Evolutionary conservation across 1,284 basidiomycete species (phyloP).

Genomic region (Erythrobasidium hasegawianum): DNA sequence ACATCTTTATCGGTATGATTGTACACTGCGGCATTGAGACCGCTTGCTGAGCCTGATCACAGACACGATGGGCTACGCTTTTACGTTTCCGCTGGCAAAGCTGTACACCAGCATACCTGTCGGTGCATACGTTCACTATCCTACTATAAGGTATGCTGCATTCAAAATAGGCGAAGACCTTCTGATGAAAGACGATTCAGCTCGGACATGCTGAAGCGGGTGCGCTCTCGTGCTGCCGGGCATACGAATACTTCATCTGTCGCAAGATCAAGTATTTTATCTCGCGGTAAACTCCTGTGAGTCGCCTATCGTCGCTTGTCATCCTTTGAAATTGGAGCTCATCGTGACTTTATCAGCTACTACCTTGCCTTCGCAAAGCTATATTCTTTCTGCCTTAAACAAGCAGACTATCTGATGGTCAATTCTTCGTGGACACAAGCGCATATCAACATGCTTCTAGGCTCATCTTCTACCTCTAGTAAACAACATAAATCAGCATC

Average conservation of each 20-base stretch:
- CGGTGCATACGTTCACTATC: slow-evolving; percentile 93
- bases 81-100: slow-evolving; percentile 75
- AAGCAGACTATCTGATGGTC: slow-evolving; percentile 71
- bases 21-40: neutral
- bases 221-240: slow-evolving; percentile 53
- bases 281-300: slow-evolving; percentile 68
- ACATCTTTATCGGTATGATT: slow-evolving; percentile 77
- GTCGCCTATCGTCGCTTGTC: slow-evolving; percentile 45
- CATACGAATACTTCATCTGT: slow-evolving; percentile 66
- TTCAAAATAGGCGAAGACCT: neutral
- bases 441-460: slow-evolving; percentile 72
- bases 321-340: slow-evolving; percentile 7
- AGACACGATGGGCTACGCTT: slow-evolving; percentile 99
- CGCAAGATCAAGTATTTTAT: slow-evolving; percentile 61
- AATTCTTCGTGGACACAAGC: slow-evolving; percentile 93
- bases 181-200: slow-evolving; percentile 45
- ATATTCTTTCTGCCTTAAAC: slow-evolving; percentile 71
- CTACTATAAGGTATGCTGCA: slow-evolving; percentile 65
- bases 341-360: slow-evolving; percentile 58
- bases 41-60: neutral
- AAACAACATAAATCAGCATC: slow-evolving; percentile 22
- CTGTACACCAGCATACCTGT: slow-evolving; percentile 60
- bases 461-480: neutral
- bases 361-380: slow-evolving; percentile 81
- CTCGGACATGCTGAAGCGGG: slow-evolving; percentile 85